Base-by-base conservation (phyloP, 1,284 basidiomycete genomes). In the Mycena citricolor region DNA sequence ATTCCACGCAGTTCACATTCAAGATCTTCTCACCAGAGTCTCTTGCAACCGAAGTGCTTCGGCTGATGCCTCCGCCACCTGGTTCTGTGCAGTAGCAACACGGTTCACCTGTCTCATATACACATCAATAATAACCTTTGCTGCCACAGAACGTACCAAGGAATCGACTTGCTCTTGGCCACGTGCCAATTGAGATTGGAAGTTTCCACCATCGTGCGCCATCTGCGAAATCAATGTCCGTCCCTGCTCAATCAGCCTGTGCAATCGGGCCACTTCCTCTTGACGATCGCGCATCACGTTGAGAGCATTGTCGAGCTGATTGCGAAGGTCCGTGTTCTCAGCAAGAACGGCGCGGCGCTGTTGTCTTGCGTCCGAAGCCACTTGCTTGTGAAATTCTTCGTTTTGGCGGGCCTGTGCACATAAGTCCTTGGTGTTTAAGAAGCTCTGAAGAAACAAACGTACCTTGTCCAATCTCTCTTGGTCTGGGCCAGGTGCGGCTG, bases 71-170 rank as follows among this genome's bases (percentile, higher is more conserved):
- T 35, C 33, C 13, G 33, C 33, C n/a, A 22, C 33, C 6, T 35
- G 33, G 6, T 20, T 35, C 14, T 35, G 33, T 17, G 33, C 33
- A 6, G 6, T n/a, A 19, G 10, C n/a, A 17, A 35, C 33, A 21
- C 23, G 33, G 5, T 35, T 17, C n/a, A 35, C n/a, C 33, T 35
- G 17, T 5, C n/a, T n/a, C 5, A 7, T 20, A 35, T 8, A 35
- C 19, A 35, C 33, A 13, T 10, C 19, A 10, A 21, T 22, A n/a
- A 10, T 21, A 5, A 21, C 19, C 23, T 12, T n/a, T n/a, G n/a
- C n/a, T 21, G 19, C 33, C n/a, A 35, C 13, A 22, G 33, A 35
- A 35, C 17, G 13, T 17, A 35, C 33, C 33, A 35, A 35, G 19
- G 20, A 21, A 14, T n/a, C 19, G 6, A 35, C 19, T n/a, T 20